phyloP scores from a whole-genome alignment of 2,329 filamentous ascomycete genomes.

The Fusarium oxysporum region DNA sequence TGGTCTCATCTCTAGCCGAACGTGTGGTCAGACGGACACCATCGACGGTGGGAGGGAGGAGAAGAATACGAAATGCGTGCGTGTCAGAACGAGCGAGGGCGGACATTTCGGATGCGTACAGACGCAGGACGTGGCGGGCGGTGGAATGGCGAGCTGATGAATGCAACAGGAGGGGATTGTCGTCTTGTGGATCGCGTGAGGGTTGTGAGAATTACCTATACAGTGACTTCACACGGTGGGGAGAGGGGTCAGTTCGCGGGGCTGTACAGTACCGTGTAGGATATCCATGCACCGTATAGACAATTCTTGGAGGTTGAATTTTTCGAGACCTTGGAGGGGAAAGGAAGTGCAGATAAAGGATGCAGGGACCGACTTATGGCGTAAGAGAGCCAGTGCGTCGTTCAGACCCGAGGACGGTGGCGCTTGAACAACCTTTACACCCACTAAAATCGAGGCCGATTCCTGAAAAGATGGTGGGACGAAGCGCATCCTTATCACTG shows the following conservation, averaged over 20 bases:
- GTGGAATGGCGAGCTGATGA: constrained; percentile 38
- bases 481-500: constrained; percentile 15
- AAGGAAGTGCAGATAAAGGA: constrained; percentile 44
- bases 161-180: constrained; percentile 43
- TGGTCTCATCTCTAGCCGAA: background rate
- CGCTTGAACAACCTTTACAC: constrained; percentile 29
- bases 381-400: constrained; percentile 34
- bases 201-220: constrained; percentile 44
- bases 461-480: constrained; percentile 32
- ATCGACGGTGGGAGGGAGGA: constrained; percentile 11
- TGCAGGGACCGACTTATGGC: constrained; percentile 42
- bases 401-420: constrained; percentile 15
- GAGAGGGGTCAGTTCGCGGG: background rate
- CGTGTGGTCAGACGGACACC: constrained; percentile 9
- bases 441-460: constrained; percentile 18
- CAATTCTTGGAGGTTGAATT: constrained; percentile 45
- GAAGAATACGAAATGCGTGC: constrained; percentile 21
- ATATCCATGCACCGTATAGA: constrained; percentile 46
- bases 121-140: constrained; percentile 38
- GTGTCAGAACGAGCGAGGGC: constrained; percentile 12
- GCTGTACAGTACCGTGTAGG: constrained; percentile 30
- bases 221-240: constrained; percentile 37
- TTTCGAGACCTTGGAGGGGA: constrained; percentile 26
- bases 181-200: constrained; percentile 42
- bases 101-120: constrained; percentile 30